Evolutionary conservation across 2,329 filamentous ascomycete species (phyloP), one percentile per base, ranked within the genome.

Genomic region (Aspergillus fischeri): DNA sequence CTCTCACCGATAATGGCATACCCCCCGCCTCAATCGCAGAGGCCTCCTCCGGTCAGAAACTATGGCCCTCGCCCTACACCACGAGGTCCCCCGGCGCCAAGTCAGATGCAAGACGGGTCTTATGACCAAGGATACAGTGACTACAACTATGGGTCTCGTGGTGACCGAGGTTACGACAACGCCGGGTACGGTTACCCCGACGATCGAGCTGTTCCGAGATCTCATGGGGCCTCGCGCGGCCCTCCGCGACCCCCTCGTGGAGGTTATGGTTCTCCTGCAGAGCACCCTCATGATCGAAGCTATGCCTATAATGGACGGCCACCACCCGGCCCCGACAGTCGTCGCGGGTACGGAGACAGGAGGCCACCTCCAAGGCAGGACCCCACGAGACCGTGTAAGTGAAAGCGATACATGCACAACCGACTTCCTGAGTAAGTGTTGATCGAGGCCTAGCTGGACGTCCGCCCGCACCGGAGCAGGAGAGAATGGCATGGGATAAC

Each of bases 401-500:
- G 7, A 58, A 52, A 45, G 17, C 8, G 3, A 21, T 51, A 47
- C 20, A 27, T 28, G 45, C 3, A 25, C 53, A 21, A 48, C 42
- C 25, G 25, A 9, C 24, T 29, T 27, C 9, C 29, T 53, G 24
- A 42, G 47, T 35, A 24, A 24, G 5, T 41, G 49, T 55, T 65
- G 57, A 65, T 41, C 47, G 20, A 56, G 66, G 50, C 63, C 41
- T 51, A 60, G 51, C 29, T 63, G 65, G 68, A 65, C 65, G 51
- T 51, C 65, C 63, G 52, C 62, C 63, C 38, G 74, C 72, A 3
- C 70, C 70, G 50, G 77, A 74, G 35, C 72, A 77, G 48, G 70
- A 73, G 45, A 67, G 64, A 27, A 54, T 70, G 42, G 60, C 72
- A 28, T 81, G 75, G 70, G 81, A 83, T 56, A 80, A 77, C 61